Percentiles rank a stretch among this genome's conserved stretches.
phyloP scores from a whole-genome alignment of 208 protist genomes.

The Trypanosomatidae sp. region DNA sequence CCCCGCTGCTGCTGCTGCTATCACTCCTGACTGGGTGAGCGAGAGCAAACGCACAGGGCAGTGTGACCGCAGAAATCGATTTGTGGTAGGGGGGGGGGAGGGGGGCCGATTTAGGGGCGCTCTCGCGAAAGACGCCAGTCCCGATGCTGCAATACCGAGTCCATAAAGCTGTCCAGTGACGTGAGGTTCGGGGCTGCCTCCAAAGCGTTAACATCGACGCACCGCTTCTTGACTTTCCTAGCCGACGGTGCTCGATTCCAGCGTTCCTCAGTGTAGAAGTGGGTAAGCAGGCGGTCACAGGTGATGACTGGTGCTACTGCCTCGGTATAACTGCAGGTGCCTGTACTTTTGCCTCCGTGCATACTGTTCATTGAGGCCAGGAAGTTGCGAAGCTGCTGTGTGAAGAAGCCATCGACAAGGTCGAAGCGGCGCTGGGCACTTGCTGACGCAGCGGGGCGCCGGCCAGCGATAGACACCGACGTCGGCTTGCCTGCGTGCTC shows the following conservation, averaged over 20 bases:
- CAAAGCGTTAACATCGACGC: neutral
- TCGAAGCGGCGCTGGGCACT: slow-evolving; percentile 13
- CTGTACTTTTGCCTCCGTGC: neutral
- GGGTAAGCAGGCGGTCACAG: slow-evolving; percentile 17
- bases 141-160: slow-evolving; percentile 19
- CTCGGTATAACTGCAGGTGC: neutral
- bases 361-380: neutral
- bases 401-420: slow-evolving; percentile 70
- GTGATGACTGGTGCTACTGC: slow-evolving; percentile 14
- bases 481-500: neutral
- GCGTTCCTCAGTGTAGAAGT: slow-evolving; percentile 9
- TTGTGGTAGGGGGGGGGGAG: neutral
- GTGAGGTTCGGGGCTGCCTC: neutral
- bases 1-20: too few relatives aligned
- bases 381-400: slow-evolving; percentile 35
- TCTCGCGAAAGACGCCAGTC: slow-evolving; percentile 6
- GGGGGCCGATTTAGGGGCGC: neutral
- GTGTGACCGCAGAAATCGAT: neutral
- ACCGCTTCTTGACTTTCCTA: neutral
- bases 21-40: neutral
- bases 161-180: slow-evolving; percentile 21
- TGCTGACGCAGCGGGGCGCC: neutral
- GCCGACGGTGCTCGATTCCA: neutral
- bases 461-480: neutral
- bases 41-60: neutral